A percentile compares a stretch with the other conserved stretches of the same genome.
Conservation (phyloP, 2,329 filamentous ascomycete genomes). For the Chalara sp. region DNA sequence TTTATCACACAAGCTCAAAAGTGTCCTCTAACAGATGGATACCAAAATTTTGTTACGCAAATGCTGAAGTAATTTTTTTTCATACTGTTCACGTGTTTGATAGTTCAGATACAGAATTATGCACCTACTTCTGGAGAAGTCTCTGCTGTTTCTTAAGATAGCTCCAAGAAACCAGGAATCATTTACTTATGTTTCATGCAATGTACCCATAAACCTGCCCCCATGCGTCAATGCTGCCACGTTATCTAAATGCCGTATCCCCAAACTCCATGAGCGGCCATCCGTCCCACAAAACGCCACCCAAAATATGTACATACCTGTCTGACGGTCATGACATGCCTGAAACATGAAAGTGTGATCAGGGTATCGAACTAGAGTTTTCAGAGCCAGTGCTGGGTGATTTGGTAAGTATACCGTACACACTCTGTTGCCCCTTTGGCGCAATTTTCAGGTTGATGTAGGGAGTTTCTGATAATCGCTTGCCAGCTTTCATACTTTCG, state of each 20-base stretch:
- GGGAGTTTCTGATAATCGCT: slow-evolving; percentile 64
- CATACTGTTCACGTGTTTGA: too few relatives aligned
- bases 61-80: too few relatives aligned
- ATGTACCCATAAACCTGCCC: slow-evolving; percentile 11
- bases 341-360: not conserved
- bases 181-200: slow-evolving; percentile 5
- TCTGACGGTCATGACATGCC: slow-evolving; percentile 4
- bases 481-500: slow-evolving; percentile 74
- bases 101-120: too few relatives aligned
- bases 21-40: too few relatives aligned
- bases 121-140: too few relatives aligned
- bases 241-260: not conserved
- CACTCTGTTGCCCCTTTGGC: slow-evolving; percentile 55
- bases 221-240: slow-evolving; percentile 7
- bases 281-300: slow-evolving; percentile 8
- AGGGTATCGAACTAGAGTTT: too few relatives aligned
- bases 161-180: too few relatives aligned
- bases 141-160: too few relatives aligned
- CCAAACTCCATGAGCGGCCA: slow-evolving; percentile 12
- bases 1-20: too few relatives aligned
- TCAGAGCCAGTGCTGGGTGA: slow-evolving; percentile 4
- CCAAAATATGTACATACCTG: slow-evolving; percentile 9
- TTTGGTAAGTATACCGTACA: slow-evolving; percentile 45
- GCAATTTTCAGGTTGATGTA: slow-evolving; percentile 62
- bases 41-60: too few relatives aligned